Conservation (phyloP, 2,329 filamentous ascomycete genomes). For the Epichloe sibirici region DNA sequence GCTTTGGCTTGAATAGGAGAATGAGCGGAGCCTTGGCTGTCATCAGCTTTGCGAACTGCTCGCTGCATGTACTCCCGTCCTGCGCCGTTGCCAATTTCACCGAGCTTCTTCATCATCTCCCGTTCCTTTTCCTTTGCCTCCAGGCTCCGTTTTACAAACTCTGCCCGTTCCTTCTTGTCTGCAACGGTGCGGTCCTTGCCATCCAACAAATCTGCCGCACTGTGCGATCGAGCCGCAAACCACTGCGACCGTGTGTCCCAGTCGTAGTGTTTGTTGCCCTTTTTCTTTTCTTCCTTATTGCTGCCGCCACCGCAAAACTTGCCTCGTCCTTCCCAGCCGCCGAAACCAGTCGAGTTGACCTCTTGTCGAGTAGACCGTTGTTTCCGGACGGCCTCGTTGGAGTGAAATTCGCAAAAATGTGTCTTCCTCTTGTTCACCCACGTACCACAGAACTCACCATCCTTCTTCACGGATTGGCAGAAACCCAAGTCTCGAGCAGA, state of each 20-base stretch:
- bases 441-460: conserved; percentile 64
- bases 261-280: conserved; percentile 36
- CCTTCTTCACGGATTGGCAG: conserved; percentile 74
- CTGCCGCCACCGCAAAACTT: conserved; percentile 12
- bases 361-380: conserved; percentile 57
- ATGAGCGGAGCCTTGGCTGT: background rate
- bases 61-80: conserved; percentile 59
- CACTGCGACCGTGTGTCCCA: conserved; percentile 43
- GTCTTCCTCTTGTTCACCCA: conserved; percentile 88
- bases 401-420: conserved; percentile 85
- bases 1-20: background rate
- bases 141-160: conserved; percentile 52
- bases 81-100: conserved; percentile 49
- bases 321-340: conserved; percentile 18
- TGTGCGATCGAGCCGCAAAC: conserved; percentile 39
- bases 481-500: conserved; percentile 74
- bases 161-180: conserved; percentile 49
- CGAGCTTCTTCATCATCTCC: conserved; percentile 57
- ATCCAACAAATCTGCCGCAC: conserved; percentile 52
- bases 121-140: conserved; percentile 59
- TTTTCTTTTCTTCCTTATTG: conserved; percentile 11
- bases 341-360: conserved; percentile 56
- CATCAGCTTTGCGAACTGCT: conserved; percentile 12
- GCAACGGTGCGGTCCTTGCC: conserved; percentile 45
- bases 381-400: conserved; percentile 68